phyloP scores from a whole-genome alignment of 495 filamentous ascomycete species.

The Apiosordaria backusii region DNA sequence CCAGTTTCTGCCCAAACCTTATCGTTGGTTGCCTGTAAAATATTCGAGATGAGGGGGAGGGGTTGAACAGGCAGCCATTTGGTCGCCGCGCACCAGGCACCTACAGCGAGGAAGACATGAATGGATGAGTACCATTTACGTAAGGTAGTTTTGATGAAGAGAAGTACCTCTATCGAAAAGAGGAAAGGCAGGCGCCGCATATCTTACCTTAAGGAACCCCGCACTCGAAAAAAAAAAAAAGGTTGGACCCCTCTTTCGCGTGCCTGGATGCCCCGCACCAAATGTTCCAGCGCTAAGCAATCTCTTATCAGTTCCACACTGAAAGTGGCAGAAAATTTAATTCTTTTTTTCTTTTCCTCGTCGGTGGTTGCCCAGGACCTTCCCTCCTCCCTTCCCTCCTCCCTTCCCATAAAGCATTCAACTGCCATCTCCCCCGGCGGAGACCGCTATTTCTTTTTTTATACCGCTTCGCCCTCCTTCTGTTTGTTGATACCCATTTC shows the following conservation, averaged over 20 bases:
- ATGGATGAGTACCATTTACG: background rate
- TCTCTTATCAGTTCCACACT: conserved; percentile 32
- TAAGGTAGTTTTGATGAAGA: too few relatives aligned
- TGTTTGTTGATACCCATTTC: conserved; percentile 31
- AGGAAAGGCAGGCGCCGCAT: background rate
- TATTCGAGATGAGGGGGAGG: background rate
- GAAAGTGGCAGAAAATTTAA: conserved; percentile 28
- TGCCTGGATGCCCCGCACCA: conserved; percentile 1
- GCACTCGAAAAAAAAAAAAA: background rate
- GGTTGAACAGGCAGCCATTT: background rate
- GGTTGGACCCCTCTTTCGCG: background rate
- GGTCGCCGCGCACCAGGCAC: background rate
- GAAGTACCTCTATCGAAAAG: too few relatives aligned
- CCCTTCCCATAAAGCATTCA: conserved; percentile 10
- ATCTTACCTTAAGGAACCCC: background rate
- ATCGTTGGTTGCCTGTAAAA: background rate
- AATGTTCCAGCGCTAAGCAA: conserved; percentile 19
- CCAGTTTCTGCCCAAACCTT: too few relatives aligned
- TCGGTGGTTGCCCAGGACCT: conserved; percentile 7
- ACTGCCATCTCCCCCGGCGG: conserved; percentile 5
- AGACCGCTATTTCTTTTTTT: conserved; percentile 14
- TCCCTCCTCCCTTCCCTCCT: conserved; percentile 15
- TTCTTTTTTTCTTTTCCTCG: conserved; percentile 16
- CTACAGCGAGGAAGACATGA: background rate
- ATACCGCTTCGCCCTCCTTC: conserved; percentile 11